Evolutionary conservation across 2,329 filamentous ascomycete species (phyloP), one percentile per base, ranked within the genome.

Genomic region (Anthostomella pinea): DNA sequence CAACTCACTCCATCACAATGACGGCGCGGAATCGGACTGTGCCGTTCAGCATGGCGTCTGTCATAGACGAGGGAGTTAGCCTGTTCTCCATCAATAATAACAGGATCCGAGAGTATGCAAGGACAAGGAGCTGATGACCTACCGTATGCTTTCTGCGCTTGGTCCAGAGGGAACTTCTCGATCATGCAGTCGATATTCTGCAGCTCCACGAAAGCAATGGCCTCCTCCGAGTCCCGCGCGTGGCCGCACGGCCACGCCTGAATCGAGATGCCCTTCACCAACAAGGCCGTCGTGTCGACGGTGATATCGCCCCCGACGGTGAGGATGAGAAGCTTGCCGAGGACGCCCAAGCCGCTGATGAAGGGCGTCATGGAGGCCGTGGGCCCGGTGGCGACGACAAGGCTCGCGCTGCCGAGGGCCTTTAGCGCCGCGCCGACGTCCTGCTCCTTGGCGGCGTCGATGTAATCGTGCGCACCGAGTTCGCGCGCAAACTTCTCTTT

Each of bases 381-480:
- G 4, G 33, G 21, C 22, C 46, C 8, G n/a, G 42, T 49, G 4
- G 46, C 25, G 7, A 51, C 18, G 11, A 31, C 43, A 4, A 34
- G 24, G 11, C 30, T 21, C 1, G 48, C 46, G 8, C 34, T 30
- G 2, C 46, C 48, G 8, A 49, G 13, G 2, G 33, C 35, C 18
- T 36, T 29, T 2, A 51, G 35, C 1, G 25, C 24, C 6, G 28
- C 37, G 8, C 40, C 46, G 5, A 23, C 24, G 14, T 51, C 44
- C 0, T n/a, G n/a, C n/a, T 35, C 44, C 9, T 44, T 39, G n/a
- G 15, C 41, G 1, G 46, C 23, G 25, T 49, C 52, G 35, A 80
- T 67, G 51, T 75, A 80, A 33, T 77, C 72, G 38, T 69, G 70
- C 0, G 77, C 77, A 6, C 77, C 77, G 8, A 81, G 62, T 45